phyloP scores from a whole-genome alignment of 441 rosid species.

The Omphalea diandra region DNA sequence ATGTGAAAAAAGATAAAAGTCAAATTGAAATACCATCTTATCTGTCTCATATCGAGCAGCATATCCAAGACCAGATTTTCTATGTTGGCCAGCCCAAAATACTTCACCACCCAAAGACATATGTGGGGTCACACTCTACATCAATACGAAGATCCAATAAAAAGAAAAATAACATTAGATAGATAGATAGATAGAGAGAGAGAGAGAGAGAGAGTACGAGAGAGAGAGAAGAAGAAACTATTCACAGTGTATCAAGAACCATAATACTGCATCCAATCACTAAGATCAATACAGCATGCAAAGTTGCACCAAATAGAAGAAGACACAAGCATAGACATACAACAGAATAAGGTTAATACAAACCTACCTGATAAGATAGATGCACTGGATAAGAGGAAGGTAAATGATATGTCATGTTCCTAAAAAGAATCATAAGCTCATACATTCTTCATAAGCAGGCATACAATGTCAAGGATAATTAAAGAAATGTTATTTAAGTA shows the following conservation, averaged over 20 bases:
- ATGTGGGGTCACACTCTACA: conserved; percentile 74
- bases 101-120: conserved; percentile 89
- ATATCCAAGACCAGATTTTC: conserved; percentile 93
- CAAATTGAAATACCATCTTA: conserved; percentile 66
- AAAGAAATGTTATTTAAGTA: no score
- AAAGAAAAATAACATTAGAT: background rate
- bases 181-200: background rate
- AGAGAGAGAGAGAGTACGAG: background rate
- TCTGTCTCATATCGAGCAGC: conserved; percentile 91
- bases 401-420: background rate
- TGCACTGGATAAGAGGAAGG: background rate
- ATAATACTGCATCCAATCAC: background rate
- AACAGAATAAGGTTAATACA: background rate
- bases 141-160: conserved; percentile 19
- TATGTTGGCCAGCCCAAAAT: conserved; percentile 96
- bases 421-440: background rate
- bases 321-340: background rate
- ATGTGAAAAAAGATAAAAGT: conserved; percentile 4
- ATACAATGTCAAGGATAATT: no score
- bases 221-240: background rate
- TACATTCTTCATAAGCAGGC: background rate
- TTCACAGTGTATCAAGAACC: background rate
- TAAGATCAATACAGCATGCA: conserved; percentile 2
- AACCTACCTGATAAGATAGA: no score
- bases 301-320: background rate